A percentile compares a stretch with the other conserved stretches of the same genome.
These are phyloP conservation scores for Pezicula radicicola DNA, from an alignment of 2,329 filamentous ascomycete genomes.

Conservation along the genomic window DNA sequence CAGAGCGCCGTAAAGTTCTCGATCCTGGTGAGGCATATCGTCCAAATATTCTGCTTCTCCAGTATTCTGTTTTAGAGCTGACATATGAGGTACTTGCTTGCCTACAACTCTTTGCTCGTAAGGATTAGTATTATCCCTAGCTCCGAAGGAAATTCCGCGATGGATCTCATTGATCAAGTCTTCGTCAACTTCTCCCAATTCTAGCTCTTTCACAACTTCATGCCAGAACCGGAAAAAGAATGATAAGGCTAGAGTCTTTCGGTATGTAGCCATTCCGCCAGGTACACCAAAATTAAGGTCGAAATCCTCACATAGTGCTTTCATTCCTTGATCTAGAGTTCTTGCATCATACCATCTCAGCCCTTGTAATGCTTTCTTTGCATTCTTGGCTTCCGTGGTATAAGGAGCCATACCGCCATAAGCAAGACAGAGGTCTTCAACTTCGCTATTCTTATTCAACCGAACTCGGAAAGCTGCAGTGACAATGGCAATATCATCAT, in stretches of 20 bases:
- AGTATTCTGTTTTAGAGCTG: slow-evolving; percentile 86
- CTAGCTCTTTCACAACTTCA: slow-evolving; percentile 67
- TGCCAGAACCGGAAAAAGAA: slow-evolving; percentile 98
- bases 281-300: slow-evolving; percentile 84
- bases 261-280: slow-evolving; percentile 93
- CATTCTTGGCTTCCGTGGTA: slow-evolving; percentile 75
- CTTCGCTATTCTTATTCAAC: slow-evolving; percentile 63
- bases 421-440: slow-evolving; percentile 73
- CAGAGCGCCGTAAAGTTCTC: slow-evolving; percentile 83
- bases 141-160: slow-evolving; percentile 73
- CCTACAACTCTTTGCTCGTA: slow-evolving; percentile 82
- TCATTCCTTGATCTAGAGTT: slow-evolving; percentile 84
- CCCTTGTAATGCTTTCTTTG: slow-evolving; percentile 69
- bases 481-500: slow-evolving; percentile 96
- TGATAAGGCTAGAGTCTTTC: slow-evolving; percentile 80
- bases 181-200: slow-evolving; percentile 54
- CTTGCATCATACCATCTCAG: slow-evolving; percentile 74
- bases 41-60: slow-evolving; percentile 95
- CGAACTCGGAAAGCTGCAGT: slow-evolving; percentile 78
- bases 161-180: slow-evolving; percentile 82
- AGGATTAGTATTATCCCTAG: slow-evolving; percentile 68
- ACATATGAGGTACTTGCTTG: slow-evolving; percentile 77
- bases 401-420: slow-evolving; percentile 93
- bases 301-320: slow-evolving; percentile 79
- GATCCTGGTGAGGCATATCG: slow-evolving; percentile 79